Conservation (phyloP, 169 alveolate species). For the Cytauxzoon felis region DNA sequence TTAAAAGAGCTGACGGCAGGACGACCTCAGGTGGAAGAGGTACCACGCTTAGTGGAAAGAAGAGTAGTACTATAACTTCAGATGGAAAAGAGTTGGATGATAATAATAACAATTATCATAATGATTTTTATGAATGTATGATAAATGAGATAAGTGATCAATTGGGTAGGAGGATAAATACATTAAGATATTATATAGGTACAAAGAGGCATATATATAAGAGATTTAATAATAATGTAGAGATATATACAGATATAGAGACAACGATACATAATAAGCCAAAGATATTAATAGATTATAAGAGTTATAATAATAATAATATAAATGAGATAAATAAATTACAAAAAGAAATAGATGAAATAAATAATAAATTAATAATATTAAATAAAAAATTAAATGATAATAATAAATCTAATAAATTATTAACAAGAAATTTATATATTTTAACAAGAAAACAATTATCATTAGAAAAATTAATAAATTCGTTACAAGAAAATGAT, state of each 20-base stretch:
- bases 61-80: constrained; percentile 1
- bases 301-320: background rate
- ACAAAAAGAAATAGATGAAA: constrained; percentile 37
- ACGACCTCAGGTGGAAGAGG: no score
- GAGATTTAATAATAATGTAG: constrained; percentile 4
- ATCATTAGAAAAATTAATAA: constrained; percentile 39
- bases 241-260: constrained; percentile 26
- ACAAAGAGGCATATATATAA: constrained; percentile 42
- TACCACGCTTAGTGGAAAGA: no score
- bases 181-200: constrained; percentile 45
- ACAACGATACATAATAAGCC: constrained; percentile 21
- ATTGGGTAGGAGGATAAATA: constrained; percentile 41
- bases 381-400: constrained; percentile 47
- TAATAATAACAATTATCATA: constrained; percentile 11
- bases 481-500: constrained; percentile 14
- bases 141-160: constrained; percentile 59
- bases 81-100: background rate
- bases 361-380: constrained; percentile 6
- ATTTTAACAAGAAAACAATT: constrained; percentile 36
- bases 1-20: no score
- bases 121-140: constrained; percentile 60
- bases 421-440: constrained; percentile 35
- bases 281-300: constrained; percentile 24
- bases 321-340: constrained; percentile 11
- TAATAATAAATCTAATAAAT: constrained; percentile 46